A percentile compares a stretch with the other conserved stretches of the same genome.
These are phyloP conservation scores for Penicillium polonicum DNA, from an alignment of 2,329 filamentous ascomycete species.

Conservation along the genomic window DNA sequence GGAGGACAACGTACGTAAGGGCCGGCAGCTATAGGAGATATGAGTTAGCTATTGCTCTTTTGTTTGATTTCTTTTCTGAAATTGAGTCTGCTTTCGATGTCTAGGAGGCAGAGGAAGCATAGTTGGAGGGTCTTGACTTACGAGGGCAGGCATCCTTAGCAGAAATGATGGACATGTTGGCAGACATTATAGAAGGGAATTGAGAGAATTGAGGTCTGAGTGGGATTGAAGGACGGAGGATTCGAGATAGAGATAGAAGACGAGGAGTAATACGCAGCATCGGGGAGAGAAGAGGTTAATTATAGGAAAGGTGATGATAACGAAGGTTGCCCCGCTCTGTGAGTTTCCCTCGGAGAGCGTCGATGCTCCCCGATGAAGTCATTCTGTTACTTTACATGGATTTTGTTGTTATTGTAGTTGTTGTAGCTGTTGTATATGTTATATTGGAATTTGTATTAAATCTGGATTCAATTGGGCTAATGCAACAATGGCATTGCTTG, in stretches of 20 bases:
- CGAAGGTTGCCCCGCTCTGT: conserved; percentile 15
- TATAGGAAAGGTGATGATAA: conserved; percentile 7
- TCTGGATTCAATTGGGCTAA: neutral
- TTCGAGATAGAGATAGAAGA: conserved; percentile 21
- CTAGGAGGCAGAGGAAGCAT: neutral
- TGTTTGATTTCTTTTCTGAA: neutral
- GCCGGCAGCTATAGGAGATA: conserved; percentile 35
- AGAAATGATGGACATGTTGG: conserved; percentile 39
- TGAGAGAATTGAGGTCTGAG: conserved; percentile 16
- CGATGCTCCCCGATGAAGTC: conserved; percentile 8
- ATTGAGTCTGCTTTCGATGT: neutral
- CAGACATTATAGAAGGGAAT: conserved; percentile 33
- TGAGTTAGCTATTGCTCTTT: conserved; percentile 15
- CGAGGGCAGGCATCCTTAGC: conserved; percentile 48
- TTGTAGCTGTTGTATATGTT: neutral
- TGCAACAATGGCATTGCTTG: neutral
- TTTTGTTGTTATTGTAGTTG: too few relatives aligned
- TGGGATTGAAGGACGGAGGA: conserved; percentile 7
- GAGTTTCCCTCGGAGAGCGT: conserved; percentile 23
- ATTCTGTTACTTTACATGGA: neutral
- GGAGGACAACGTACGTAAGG: conserved; percentile 42
- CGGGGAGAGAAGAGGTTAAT: conserved; percentile 11
- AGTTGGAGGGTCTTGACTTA: conserved; percentile 32
- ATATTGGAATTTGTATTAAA: neutral
- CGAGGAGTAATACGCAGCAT: conserved; percentile 29